Evolutionary conservation across 306 rosid species (phyloP), one percentile per base, ranked within the genome.

Genomic region (Gastrolobium villosum): DNA sequence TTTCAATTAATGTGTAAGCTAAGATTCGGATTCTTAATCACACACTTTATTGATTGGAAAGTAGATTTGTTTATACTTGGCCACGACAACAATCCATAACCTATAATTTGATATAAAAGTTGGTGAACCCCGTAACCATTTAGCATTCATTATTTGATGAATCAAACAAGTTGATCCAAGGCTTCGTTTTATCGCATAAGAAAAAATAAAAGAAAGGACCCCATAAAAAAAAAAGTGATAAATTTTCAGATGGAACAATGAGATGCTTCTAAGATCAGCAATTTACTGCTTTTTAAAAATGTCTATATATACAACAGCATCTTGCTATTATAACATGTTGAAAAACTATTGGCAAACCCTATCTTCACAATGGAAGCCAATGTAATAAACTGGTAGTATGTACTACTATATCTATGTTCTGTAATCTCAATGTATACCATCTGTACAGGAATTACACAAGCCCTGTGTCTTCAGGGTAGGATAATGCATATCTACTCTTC

Each of bases 401-500:
- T 85, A 73, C 91, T 85, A 73, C 91, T 80, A 68, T 83, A n/a
- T 61, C 72, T 74, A 78, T 60, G 50, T 31, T 72, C 43, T 77
- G 36, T 83, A 57, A 50, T 84, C 61, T 74, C 30, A 59, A 73
- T 85, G 72, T 84, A 20, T 20, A 81, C 68, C 81, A 28, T 86
- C 54, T 93, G 81, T 91, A 89, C 94, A 88, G 66, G 70, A 75
- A 69, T 85, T 84, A 85, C 86, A 88, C 28, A 52, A 50, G 65
- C 76, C 76, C 61, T 28, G 54, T 52, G 54, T 52, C 76, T 46
- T 53, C n/a, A 53, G 28, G 37, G 46, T 52, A 20, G 77, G 56
- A 75, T 30, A 70, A 32, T 3, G 46, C 76, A 40, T 54, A 64
- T 40, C 52, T 43, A 63, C 75, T 80, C 70, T 79, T 65, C 70